Evolutionary conservation across 768 basidiomycete genomes (phyloP).

Genomic region (Xerocomellus chrysenteron): DNA sequence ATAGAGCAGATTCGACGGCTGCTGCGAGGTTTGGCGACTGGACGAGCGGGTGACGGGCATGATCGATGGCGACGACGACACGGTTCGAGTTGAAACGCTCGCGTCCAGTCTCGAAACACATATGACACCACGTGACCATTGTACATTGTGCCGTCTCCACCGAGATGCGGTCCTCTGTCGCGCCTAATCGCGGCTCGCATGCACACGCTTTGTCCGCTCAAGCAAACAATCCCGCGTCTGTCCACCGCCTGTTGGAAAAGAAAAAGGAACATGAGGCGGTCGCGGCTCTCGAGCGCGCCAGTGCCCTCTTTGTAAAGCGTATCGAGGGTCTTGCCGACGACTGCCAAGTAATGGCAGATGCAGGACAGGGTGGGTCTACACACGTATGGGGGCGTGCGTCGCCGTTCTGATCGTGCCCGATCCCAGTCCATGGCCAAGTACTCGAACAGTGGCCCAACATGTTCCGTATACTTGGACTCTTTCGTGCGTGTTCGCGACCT

Average conservation of each 20-base stretch:
- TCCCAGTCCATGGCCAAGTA: slow-evolving; percentile 70
- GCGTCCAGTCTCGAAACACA: slow-evolving; percentile 12
- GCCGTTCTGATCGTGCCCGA: neutral
- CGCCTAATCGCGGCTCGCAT: slow-evolving; percentile 51
- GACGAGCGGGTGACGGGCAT: slow-evolving; percentile 33
- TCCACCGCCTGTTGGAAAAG: slow-evolving; percentile 65
- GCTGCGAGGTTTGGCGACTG: slow-evolving; percentile 16
- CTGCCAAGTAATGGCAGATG: slow-evolving; percentile 75
- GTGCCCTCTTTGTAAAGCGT: slow-evolving; percentile 60
- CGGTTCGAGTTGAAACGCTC: slow-evolving; percentile 6
- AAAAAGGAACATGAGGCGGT: slow-evolving; percentile 82
- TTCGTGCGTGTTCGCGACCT: slow-evolving; percentile 46
- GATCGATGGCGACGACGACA: neutral
- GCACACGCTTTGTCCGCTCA: slow-evolving; percentile 36
- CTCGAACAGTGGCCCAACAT: slow-evolving; percentile 81
- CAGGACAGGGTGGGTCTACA: slow-evolving; percentile 55
- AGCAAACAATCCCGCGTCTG: slow-evolving; percentile 46
- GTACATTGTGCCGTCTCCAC: neutral
- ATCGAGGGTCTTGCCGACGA: slow-evolving; percentile 70
- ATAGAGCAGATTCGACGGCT: slow-evolving; percentile 1
- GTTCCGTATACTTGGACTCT: slow-evolving; percentile 72
- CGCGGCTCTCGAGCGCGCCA: slow-evolving; percentile 65
- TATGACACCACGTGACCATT: slow-evolving; percentile 13
- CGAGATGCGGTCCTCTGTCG: slow-evolving; percentile 56
- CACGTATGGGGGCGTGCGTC: too few relatives aligned